phyloP scores from a whole-genome alignment of 768 basidiomycete species.

The Asterophora lycoperdoides region DNA sequence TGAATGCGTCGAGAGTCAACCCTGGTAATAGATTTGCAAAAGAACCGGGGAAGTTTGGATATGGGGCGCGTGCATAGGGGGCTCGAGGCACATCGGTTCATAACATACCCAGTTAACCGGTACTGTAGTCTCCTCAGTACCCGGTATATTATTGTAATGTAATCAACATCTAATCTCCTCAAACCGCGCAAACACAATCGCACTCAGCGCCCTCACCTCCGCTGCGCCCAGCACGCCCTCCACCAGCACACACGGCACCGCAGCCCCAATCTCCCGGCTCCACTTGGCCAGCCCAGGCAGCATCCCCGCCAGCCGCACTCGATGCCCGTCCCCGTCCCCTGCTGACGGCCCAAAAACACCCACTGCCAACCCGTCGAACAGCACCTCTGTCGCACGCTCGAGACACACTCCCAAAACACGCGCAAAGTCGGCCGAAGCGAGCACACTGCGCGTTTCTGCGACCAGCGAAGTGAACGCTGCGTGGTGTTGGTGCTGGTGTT shows the following conservation, averaged over 20 bases:
- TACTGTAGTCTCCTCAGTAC: too few species aligned
- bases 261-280: slow-evolving; percentile 65
- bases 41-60: too few species aligned
- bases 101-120: too few species aligned
- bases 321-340: slow-evolving; percentile 19
- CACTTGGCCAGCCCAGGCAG: slow-evolving; percentile 78
- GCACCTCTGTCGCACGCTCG: slow-evolving; percentile 59
- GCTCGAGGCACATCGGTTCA: too few species aligned
- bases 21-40: too few species aligned
- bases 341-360: slow-evolving; percentile 49
- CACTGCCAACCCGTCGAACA: slow-evolving; percentile 60
- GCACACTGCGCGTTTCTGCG: slow-evolving; percentile 57
- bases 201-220: slow-evolving; percentile 66
- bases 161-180: too few species aligned
- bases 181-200: slow-evolving; percentile 69
- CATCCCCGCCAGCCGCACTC: slow-evolving; percentile 69
- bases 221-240: slow-evolving; percentile 65
- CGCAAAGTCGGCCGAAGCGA: slow-evolving; percentile 67
- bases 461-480: slow-evolving; percentile 61
- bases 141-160: too few species aligned
- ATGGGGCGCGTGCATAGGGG: too few species aligned
- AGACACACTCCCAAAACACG: slow-evolving; percentile 69
- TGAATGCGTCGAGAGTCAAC: too few species aligned
- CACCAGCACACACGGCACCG: slow-evolving; percentile 73
- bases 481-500: slow-evolving; percentile 29